phyloP scores from a whole-genome alignment of 495 filamentous ascomycete genomes.

The Beverwykella pulmonaria region DNA sequence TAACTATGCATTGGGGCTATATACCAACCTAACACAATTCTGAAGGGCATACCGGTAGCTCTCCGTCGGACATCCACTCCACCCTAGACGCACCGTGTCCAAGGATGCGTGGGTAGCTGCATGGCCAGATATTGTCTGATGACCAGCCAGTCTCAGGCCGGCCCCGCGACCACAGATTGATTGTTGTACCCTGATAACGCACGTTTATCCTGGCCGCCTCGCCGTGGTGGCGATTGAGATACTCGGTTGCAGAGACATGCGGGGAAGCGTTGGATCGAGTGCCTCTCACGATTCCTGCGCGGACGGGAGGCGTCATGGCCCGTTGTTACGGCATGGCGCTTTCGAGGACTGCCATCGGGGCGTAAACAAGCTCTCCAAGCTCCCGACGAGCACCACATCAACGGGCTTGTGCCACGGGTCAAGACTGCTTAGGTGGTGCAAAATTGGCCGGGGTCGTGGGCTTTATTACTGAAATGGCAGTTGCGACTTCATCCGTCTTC shows the following conservation, averaged over 20 bases:
- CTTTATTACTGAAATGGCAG: slow-evolving; percentile 24
- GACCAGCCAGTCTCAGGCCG: not conserved
- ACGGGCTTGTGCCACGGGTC: slow-evolving; percentile 9
- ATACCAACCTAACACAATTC: no score
- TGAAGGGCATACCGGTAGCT: no score
- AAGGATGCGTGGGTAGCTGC: not conserved
- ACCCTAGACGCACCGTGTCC: not conserved
- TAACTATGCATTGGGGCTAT: no score
- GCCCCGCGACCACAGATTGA: not conserved
- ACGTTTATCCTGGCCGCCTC: not conserved
- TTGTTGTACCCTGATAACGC: not conserved
- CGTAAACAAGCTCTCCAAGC: not conserved
- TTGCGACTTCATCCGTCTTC: slow-evolving; percentile 20
- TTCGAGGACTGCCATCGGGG: not conserved
- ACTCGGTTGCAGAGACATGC: not conserved
- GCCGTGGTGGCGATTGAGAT: not conserved
- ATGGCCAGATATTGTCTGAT: not conserved
- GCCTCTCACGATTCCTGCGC: not conserved
- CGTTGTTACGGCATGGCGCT: not conserved
- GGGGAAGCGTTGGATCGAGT: not conserved
- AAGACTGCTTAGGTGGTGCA: not conserved
- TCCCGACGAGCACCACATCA: not conserved
- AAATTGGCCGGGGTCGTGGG: not conserved
- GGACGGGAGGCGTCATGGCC: not conserved
- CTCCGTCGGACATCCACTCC: not conserved